phyloP scores from a whole-genome alignment of 2,329 filamentous ascomycete genomes.

The Colletotrichum sp. region DNA sequence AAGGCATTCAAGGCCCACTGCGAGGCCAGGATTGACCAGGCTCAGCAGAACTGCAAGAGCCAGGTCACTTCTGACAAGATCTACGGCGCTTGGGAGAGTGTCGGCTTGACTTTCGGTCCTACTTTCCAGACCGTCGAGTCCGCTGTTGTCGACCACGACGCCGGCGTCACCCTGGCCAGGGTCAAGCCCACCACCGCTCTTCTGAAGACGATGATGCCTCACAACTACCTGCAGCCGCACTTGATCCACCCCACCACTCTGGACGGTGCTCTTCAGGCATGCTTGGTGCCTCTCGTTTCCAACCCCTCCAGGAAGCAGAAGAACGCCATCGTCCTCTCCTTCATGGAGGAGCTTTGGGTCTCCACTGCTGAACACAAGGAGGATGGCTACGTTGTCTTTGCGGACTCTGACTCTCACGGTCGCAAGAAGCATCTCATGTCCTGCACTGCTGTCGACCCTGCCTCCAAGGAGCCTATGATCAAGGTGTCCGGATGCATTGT shows the following conservation, averaged over 20 bases:
- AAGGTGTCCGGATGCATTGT: not conserved
- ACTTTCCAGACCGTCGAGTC: slow-evolving; percentile 20
- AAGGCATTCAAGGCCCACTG: not conserved
- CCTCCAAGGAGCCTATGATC: not conserved
- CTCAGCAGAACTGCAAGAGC: not conserved
- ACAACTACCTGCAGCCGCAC: slow-evolving; percentile 8
- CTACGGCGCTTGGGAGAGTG: slow-evolving; percentile 19
- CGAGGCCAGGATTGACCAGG: not conserved
- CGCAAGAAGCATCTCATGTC: not conserved
- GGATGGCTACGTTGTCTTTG: slow-evolving; percentile 1
- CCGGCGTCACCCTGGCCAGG: not conserved
- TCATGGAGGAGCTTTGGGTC: slow-evolving; percentile 12
- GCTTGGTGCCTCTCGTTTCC: slow-evolving; percentile 4
- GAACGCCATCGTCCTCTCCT: slow-evolving; percentile 8
- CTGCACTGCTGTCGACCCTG: not conserved
- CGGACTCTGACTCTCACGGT: not conserved
- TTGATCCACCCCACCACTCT: slow-evolving; percentile 18
- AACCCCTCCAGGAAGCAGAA: not conserved
- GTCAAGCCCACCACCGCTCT: not conserved
- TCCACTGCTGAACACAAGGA: not conserved
- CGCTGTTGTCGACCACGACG: slow-evolving; percentile 7
- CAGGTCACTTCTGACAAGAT: not conserved
- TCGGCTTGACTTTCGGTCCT: slow-evolving; percentile 22
- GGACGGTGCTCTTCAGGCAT: slow-evolving; percentile 15
- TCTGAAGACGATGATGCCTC: slow-evolving; percentile 11